Evolutionary conservation across 176 grass and related monocot genomes (phyloP).

Genomic region (Oryza glumipatula): DNA sequence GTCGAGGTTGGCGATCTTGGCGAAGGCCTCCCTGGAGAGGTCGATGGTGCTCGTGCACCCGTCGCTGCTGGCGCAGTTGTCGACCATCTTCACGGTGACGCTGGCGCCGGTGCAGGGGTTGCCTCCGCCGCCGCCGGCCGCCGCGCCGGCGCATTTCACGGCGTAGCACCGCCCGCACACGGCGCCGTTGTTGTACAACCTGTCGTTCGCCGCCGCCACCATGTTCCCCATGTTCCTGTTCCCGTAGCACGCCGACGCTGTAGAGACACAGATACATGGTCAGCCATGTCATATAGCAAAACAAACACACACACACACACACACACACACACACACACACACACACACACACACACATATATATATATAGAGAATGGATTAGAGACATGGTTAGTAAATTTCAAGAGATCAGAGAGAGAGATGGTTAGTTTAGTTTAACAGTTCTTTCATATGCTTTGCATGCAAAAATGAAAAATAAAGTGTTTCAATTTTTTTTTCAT

Average conservation of each 20-base stretch:
- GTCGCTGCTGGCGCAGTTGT: conserved; percentile 27
- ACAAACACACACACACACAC: not conserved
- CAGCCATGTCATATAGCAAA: not conserved
- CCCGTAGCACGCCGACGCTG: conserved; percentile 20
- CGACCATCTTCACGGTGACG: conserved; percentile 28
- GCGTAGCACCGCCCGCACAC: conserved; percentile 17
- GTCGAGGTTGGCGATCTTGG: conserved; percentile 26
- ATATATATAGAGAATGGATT: too few species aligned
- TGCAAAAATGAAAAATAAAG: too few species aligned
- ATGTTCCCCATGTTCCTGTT: conserved; percentile 15
- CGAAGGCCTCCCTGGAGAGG: conserved; percentile 38
- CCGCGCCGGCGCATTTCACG: conserved; percentile 15
- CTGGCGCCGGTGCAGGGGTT: conserved; percentile 30
- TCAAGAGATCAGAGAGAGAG: too few species aligned
- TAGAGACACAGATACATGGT: not conserved
- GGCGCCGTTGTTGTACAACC: conserved; percentile 33
- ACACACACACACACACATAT: too few species aligned
- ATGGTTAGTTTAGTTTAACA: too few species aligned
- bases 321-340: not conserved
- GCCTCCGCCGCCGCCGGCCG: not conserved
- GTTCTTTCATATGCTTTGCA: too few species aligned
- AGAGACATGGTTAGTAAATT: too few species aligned
- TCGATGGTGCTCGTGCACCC: conserved; percentile 25
- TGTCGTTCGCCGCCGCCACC: conserved; percentile 24
- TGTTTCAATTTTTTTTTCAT: too few species aligned